Base-by-base conservation (phyloP, 192 early-diverging fungal genomes). In the Coemansia sp. region DNA sequence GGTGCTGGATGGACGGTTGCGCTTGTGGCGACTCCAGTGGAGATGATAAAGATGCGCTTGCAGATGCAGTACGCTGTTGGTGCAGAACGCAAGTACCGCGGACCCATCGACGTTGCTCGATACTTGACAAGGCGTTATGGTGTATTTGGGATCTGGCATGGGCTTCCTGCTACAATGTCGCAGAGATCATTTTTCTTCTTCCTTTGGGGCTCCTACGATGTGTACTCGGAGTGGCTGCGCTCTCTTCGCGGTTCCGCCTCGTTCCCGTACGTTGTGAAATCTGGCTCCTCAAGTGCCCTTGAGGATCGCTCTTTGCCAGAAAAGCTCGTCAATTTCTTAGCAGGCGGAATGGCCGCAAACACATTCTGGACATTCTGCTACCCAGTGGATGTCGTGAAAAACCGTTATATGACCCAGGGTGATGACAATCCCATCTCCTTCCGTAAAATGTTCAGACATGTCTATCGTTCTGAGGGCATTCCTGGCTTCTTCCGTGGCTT, bases 401-500 rank as follows among this genome's bases (percentile, higher is more conserved):
- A 96, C 71, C 86, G 90, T 16, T 92, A 92, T 65, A 97, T 97
- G 97, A 92, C 93, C 0, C 94, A 95, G 67, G 90, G 91, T 0
- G 90, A 92, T 71, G 83, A 86, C 20, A 88, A 83, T 43, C 86
- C 87, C 2, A 86, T 86, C 54, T 44, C 83, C 16, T 76, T 72
- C 64, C 55, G 70, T 44, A 61, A 69, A 37, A 83, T 74, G 73
- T 73, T 83, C 64, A 71, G 46, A 13, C 78, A 81, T 48, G 71
- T 86, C 41, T 74, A 77, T 44, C 67, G 69, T 22, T 67, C 78
- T 56, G 93, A 93, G 66, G 94, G 96, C 5, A 37, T 93, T 12
- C 70, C 71, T 48, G 96, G 94, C 7, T 98, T 98, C 68, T 95
- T 95, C 78, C 84, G 92, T 65, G 94, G 96, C 22, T 97, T 97